Evolutionary conservation across 495 filamentous ascomycete genomes (phyloP).

Genomic region (Annulohypoxylon nitens): DNA sequence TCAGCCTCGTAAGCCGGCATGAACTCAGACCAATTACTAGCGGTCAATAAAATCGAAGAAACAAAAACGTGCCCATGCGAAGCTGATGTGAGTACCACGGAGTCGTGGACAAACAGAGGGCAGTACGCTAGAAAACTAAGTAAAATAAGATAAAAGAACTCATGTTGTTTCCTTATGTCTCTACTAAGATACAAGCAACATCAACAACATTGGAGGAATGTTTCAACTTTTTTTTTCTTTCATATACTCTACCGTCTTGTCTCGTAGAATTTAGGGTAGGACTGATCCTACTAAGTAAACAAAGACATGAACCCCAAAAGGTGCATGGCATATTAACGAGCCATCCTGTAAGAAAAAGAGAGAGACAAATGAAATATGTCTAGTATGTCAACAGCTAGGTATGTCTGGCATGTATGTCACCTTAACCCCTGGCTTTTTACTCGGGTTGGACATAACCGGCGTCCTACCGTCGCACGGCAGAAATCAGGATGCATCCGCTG

Average conservation of each 20-base stretch:
- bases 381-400: not conserved
- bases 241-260: not conserved
- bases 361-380: not conserved
- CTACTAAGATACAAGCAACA: not conserved
- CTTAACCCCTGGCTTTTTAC: not conserved
- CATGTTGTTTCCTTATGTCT: no score
- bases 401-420: not conserved
- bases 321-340: not conserved
- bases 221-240: not conserved
- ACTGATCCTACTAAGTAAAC: not conserved
- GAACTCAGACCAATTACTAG: not conserved
- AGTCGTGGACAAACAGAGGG: not conserved
- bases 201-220: not conserved
- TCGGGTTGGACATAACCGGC: conserved; percentile 32
- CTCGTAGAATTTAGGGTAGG: not conserved
- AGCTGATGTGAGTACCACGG: not conserved
- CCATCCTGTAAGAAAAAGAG: conserved; percentile 10
- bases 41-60: not conserved
- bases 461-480: conserved; percentile 35
- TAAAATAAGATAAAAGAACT: no score
- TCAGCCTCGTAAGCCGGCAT: not conserved
- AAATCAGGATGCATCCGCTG: conserved; percentile 19
- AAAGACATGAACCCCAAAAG: conserved; percentile 1
- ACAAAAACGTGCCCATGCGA: not conserved
- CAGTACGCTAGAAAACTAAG: no score